phyloP scores from a whole-genome alignment of 2,329 filamentous ascomycete species.

The Knoxdaviesia proteae region DNA sequence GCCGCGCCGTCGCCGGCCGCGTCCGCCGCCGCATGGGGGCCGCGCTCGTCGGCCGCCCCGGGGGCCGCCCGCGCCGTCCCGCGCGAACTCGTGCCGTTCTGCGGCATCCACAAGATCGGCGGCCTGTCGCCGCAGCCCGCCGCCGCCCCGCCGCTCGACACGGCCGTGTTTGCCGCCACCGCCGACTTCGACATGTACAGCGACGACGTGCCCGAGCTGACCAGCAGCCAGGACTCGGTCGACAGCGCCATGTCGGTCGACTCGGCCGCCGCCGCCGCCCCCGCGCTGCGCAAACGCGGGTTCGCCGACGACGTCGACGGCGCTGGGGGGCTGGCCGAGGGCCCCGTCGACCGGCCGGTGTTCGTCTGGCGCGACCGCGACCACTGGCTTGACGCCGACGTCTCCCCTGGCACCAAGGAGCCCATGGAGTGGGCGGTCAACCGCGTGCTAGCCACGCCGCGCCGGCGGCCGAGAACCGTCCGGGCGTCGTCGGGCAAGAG shows the following conservation, averaged over 20 bases:
- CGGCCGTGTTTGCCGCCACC: slow-evolving; percentile 5
- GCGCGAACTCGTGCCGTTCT: slow-evolving; percentile 58
- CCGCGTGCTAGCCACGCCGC: slow-evolving; percentile 28
- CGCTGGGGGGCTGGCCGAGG: neutral
- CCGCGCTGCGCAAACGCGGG: slow-evolving; percentile 22
- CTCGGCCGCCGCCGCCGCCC: slow-evolving; percentile 6
- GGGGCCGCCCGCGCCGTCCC: slow-evolving; percentile 12
- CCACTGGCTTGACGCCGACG: slow-evolving; percentile 16
- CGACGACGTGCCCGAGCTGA: slow-evolving; percentile 25
- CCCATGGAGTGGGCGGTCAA: slow-evolving; percentile 17
- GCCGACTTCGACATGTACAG: slow-evolving; percentile 12
- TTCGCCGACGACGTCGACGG: slow-evolving; percentile 22
- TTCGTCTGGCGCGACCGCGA: slow-evolving; percentile 9
- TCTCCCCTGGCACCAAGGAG: slow-evolving; percentile 17
- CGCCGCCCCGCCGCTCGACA: slow-evolving; percentile 1
- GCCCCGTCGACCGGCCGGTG: slow-evolving; percentile 4
- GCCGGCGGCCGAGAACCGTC: slow-evolving; percentile 9
- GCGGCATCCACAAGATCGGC: slow-evolving; percentile 57
- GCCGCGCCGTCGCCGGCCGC: slow-evolving; percentile 30
- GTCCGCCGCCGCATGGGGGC: slow-evolving; percentile 1
- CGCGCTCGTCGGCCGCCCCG: slow-evolving; percentile 7
- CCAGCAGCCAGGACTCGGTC: slow-evolving; percentile 33
- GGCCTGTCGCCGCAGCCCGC: slow-evolving; percentile 41
- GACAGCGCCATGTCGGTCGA: slow-evolving; percentile 11
- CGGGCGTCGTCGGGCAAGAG: slow-evolving; percentile 1